Conservation (phyloP, 345 rosid species). For the Populus nigra region DNA sequence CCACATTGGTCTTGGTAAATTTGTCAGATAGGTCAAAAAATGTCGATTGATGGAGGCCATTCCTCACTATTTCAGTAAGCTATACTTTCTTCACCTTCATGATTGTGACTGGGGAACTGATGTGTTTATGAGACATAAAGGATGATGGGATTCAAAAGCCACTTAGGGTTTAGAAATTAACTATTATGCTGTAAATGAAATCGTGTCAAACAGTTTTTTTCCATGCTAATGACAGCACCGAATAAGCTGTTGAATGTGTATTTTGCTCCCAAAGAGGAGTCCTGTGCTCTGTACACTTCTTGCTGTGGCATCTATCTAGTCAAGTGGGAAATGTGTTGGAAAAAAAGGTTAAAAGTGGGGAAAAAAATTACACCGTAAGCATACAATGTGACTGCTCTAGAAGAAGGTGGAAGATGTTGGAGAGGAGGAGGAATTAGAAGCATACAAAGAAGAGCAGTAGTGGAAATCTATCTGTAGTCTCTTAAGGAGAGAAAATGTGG, state of each 20-base stretch:
- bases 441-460: conserved; percentile 16
- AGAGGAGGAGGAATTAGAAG: conserved; percentile 4
- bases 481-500: conserved; percentile 35
- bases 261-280: too few species aligned
- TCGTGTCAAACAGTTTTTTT: too few species aligned
- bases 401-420: conserved; percentile 1
- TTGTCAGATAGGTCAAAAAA: conserved; percentile 1
- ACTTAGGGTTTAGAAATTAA: neutral
- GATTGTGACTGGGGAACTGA: neutral
- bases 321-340: too few species aligned
- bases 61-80: neutral
- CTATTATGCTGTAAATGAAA: neutral
- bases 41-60: conserved; percentile 14
- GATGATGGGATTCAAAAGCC: neutral
- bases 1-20: conserved; percentile 5
- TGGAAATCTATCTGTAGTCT: conserved; percentile 69
- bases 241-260: too few species aligned
- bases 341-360: neutral
- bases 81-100: neutral
- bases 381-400: neutral
- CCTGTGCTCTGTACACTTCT: too few species aligned
- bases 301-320: too few species aligned
- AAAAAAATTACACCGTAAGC: too few species aligned
- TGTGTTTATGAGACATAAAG: neutral
- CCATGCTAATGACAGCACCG: too few species aligned